Base-by-base conservation (phyloP, 2,329 filamentous ascomycete genomes). In the Diaporthe sp. region DNA sequence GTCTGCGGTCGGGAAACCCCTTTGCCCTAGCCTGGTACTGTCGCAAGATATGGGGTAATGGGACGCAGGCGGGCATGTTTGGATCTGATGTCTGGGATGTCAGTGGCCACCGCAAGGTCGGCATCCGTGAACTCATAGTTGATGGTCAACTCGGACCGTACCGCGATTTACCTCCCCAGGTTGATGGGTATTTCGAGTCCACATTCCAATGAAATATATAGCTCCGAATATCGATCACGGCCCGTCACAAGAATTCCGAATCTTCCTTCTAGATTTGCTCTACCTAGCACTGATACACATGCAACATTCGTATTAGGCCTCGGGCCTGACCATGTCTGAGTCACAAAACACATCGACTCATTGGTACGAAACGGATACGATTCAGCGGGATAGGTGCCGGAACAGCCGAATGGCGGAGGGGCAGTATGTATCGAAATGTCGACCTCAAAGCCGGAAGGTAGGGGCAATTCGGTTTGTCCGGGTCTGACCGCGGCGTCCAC, bases 1-100 rank as follows among this genome's bases (percentile, higher is more conserved):
- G 78, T 12, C 73, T 82, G 13, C 37, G 67, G 2, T 73, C 65
- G 19, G 78, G 77, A 0, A 79, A 53, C 10, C 78, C 77, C 0
- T 76, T 79, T 7, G 78, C 78, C 0, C 60, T 82, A 34, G 72
- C 79, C 5, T 82, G 81, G 80, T 79, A 79, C 51, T 80, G 78
- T n/a, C 80, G 80, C 25, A 82, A 80, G 51, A 76, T 78, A 12
- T 82, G 81, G 81, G 81, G 77, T 0, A 76, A 51, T 12, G 80
- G 81, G 2, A 51, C 39, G 46, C 34, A 80, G 19, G 71, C 71
- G 4, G 75, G 73, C 19, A 78, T 78, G 42, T 37, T 80, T 1
- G 78, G 79, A 5, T 57, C 71, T 1, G 80, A 82, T 67, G 71
- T 81, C 4, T 82, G 81, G 81, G 79, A 81, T 2, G 79, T 82